Conservation (phyloP, 306 rosid genomes). For the Cicer bijugum region DNA sequence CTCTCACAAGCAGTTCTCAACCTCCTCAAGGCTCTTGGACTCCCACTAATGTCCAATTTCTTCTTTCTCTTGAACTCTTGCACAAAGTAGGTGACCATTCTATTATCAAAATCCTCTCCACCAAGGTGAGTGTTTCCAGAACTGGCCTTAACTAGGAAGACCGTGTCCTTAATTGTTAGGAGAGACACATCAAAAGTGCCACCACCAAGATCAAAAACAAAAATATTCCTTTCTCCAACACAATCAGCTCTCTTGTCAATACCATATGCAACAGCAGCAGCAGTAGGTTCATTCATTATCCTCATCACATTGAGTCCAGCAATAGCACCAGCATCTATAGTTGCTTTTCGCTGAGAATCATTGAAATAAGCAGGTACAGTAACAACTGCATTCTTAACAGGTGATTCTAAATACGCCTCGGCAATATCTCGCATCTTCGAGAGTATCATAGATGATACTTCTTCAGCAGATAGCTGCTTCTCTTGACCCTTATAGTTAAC, state of each 20-base stretch:
- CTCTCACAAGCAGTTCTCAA: slow-evolving; percentile 16
- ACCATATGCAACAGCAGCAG: slow-evolving; percentile 3
- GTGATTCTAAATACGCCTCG: not conserved
- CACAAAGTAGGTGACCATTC: not conserved
- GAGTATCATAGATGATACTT: not conserved
- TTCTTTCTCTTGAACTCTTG: slow-evolving; percentile 13
- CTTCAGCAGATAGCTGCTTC: not conserved
- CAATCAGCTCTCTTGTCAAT: not conserved
- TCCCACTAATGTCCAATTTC: not conserved
- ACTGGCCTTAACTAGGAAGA: not conserved
- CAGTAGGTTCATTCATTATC: not conserved
- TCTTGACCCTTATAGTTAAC: not conserved
- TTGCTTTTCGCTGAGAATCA: not conserved
- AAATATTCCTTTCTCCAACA: not conserved
- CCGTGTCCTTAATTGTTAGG: not conserved
- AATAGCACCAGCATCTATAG: not conserved
- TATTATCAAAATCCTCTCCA: not conserved
- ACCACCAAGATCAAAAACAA: slow-evolving; percentile 7
- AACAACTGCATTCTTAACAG: not conserved
- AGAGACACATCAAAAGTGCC: not conserved
- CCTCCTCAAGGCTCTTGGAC: not conserved
- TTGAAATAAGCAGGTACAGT: slow-evolving; percentile 1
- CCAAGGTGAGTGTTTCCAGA: slow-evolving; percentile 1
- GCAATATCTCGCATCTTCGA: slow-evolving; percentile 1
- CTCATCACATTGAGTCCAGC: slow-evolving; percentile 1